These are phyloP conservation scores for Hirschfeldia incana DNA, from an alignment of 345 rosid genomes.

Conservation along the genomic window DNA sequence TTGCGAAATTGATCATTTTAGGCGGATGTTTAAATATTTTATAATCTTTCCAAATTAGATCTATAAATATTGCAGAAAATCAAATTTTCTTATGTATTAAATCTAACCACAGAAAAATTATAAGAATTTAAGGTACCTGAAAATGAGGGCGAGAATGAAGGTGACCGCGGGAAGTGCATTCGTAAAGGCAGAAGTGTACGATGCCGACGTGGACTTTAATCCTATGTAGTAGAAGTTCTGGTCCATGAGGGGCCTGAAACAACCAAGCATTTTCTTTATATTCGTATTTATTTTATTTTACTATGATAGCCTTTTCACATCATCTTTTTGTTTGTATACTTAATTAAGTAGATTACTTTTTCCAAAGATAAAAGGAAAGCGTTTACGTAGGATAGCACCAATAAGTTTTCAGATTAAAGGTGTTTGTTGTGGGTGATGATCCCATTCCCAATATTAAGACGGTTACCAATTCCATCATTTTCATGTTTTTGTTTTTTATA, in stretches of 20 bases:
- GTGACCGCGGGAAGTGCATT: constrained; percentile 91
- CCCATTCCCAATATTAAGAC: constrained; percentile 26
- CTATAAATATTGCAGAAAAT: neutral
- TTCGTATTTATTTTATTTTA: neutral
- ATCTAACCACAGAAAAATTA: neutral
- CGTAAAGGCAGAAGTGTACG: constrained; percentile 65
- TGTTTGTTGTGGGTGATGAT: constrained; percentile 32
- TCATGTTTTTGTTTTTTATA: neutral
- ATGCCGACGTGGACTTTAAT: constrained; percentile 79
- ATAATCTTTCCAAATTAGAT: neutral
- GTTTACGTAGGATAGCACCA: constrained; percentile 31
- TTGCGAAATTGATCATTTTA: neutral
- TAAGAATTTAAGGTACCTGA: constrained; percentile 52
- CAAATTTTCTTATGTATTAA: neutral
- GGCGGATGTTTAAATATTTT: neutral
- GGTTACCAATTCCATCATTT: neutral
- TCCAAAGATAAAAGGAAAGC: constrained; percentile 28
- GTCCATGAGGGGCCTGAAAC: constrained; percentile 87
- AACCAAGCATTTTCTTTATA: neutral
- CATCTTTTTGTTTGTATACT: constrained; percentile 24
- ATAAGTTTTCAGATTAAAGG: constrained; percentile 26
- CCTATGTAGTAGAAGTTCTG: constrained; percentile 83
- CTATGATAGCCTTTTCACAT: constrained; percentile 12
- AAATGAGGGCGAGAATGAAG: constrained; percentile 75
- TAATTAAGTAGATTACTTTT: constrained; percentile 32